Base-by-base conservation (phyloP, 2,329 filamentous ascomycete genomes). In the Clarireedia hainanense region DNA sequence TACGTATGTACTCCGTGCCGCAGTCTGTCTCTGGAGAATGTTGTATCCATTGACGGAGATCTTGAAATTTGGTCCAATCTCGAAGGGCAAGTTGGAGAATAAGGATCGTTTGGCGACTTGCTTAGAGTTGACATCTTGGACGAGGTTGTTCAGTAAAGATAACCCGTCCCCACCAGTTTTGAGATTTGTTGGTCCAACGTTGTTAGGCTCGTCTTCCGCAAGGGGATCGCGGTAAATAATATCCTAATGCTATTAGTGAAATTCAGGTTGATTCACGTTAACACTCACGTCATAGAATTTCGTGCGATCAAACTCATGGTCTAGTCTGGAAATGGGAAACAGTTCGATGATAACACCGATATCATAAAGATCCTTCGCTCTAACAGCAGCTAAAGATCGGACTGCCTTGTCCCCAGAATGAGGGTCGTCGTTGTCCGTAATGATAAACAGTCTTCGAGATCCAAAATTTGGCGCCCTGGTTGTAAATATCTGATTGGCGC, bases 21-120 rank as follows among this genome's bases (percentile, higher is more conserved):
- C 87, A 50, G 83, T 81, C 69, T 97, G 92, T 46, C 84, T 83
- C 65, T 96, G 92, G 54, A 96, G 79, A 12, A 96, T 74, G 50
- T 95, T 89, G 73, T 92, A 99, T 5, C 94, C 94, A 66, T 95
- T 96, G 40, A 99, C 86, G 0, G 91, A 91, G 53, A 99, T 96
- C 45, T 79, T 84, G 24, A 99, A 75, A 1, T 84, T 84, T 0
- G 92, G 91, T 0, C 88, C 91, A 53, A 99, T 80, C 69, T 97
- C 91, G 55, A 99, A 80, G 0, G 89, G 82, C n/a, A 96, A 75
- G 51, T 87, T 89, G 2, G 87, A 89, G 70, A 99, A 97, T 2
- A 95, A 77, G 0, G 92, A 83, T 57, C 94, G 80, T 59, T 94
- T 91, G 2, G 91, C 85, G 0, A 89, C 86, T 61, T 95, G 88